A percentile compares a stretch with the other conserved stretches of the same genome.
Conservation (phyloP, 192 early-diverging fungal genomes). For the Linnemannia elongata region DNA sequence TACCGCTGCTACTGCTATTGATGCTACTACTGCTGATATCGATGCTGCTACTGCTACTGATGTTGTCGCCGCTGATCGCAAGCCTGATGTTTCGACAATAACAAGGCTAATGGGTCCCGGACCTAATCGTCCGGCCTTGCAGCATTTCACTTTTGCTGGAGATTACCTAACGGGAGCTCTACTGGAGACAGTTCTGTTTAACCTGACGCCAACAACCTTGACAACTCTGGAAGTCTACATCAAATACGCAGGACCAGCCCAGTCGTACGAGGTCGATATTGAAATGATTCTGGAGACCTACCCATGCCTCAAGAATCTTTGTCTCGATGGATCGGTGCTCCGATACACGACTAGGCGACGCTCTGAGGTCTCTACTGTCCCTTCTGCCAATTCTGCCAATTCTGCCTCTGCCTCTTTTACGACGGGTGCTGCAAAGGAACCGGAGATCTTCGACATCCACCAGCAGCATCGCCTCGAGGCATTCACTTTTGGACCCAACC, state of each 20-base stretch:
- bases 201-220: neutral
- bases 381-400: no score
- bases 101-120: neutral
- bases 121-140: neutral
- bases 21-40: no score
- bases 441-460: no score
- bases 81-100: neutral
- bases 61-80: neutral
- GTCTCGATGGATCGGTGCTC: neutral
- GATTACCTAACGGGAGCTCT: neutral
- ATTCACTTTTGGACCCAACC: neutral
- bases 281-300: neutral
- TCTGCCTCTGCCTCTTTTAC: no score
- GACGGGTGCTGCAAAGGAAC: no score
- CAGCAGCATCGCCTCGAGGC: neutral
- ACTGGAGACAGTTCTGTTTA: neutral
- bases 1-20: no score
- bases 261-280: neutral
- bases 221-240: neutral
- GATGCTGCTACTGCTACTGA: neutral
- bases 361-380: neutral
- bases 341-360: neutral
- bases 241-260: neutral
- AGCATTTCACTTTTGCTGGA: neutral
- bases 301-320: neutral